Base-by-base conservation (phyloP, 2,329 filamentous ascomycete genomes). In the Amesomyces nigricolor region DNA sequence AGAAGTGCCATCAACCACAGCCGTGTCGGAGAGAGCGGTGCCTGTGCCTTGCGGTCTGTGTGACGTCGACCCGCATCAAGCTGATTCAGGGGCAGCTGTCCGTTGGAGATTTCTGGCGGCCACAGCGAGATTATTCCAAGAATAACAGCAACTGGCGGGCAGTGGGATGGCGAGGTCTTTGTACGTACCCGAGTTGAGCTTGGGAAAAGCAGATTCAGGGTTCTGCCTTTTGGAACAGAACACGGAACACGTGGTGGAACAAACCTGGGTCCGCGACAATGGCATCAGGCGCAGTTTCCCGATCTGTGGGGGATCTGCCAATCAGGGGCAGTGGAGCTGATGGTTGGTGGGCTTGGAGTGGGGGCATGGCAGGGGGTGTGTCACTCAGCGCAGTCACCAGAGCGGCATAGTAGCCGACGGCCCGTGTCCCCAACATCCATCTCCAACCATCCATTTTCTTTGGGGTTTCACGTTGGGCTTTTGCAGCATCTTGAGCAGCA, bases 251-350 rank as follows among this genome's bases (percentile, higher is more conserved):
- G 48, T 53, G 48, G 55, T 55, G 49, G 42, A 57, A 51, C 45
- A 44, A 40, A 38, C 13, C 29, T 35, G 49, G n/a, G 46, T 50
- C 53, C 47, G 53, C 42, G 44, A 51, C 57, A 46, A 37, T 43
- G 19, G 17, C 51, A 42, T 53, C 51, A 48, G 51, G 37, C 45
- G 48, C 44, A 32, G 50, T 29, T 47, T 56, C 39, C 59, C 40
- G 52, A 46, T 56, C 42, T 50, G 52, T 47, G 53, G 56, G 44
- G 53, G 45, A 54, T 52, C 47, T 49, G 38, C 58, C 56, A 60
- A 58, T 60, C 56, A 52, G 44, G 22, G 46, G 32, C 11, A n/a
- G 40, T n/a, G n/a, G 30, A 6, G 16, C 14, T 10, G 11, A 11
- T 2, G 10, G n/a, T 9, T 29, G 19, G 39, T 44, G 46, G 5